phyloP scores from a whole-genome alignment of 1,139 yeast genomes.

The Kodamaea derodonti region DNA sequence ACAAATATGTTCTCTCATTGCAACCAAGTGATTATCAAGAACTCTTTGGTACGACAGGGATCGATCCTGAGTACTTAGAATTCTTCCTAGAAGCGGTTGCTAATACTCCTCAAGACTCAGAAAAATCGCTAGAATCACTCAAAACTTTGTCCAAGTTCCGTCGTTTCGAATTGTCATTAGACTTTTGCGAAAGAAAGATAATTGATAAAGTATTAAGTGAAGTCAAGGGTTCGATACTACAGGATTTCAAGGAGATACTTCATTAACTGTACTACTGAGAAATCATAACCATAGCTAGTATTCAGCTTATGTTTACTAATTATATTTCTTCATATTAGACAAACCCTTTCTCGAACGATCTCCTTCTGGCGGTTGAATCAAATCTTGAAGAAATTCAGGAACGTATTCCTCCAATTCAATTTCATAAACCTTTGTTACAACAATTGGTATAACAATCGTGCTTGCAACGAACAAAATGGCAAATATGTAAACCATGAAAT shows the following conservation, averaged over 20 bases:
- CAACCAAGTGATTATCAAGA: slow-evolving; percentile 23
- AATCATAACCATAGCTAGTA: no score
- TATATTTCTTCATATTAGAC: background rate
- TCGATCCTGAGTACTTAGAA: slow-evolving; percentile 54
- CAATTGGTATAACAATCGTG: slow-evolving; percentile 39
- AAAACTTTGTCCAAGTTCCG: slow-evolving; percentile 19
- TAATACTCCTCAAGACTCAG: slow-evolving; percentile 9
- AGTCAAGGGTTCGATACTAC: slow-evolving; percentile 4
- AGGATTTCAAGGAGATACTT: slow-evolving; percentile 5
- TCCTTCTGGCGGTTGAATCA: slow-evolving; percentile 42
- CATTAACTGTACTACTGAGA: slow-evolving; percentile 1
- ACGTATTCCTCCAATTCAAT: slow-evolving; percentile 35
- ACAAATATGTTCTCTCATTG: slow-evolving; percentile 37
- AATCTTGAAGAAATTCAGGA: slow-evolving; percentile 29
- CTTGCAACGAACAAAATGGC: slow-evolving; percentile 33
- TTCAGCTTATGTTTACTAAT: no score
- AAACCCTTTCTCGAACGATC: slow-evolving; percentile 31
- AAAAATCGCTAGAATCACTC: slow-evolving; percentile 16
- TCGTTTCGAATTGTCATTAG: slow-evolving; percentile 23
- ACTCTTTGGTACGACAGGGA: slow-evolving; percentile 45
- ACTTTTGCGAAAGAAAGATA: slow-evolving; percentile 13
- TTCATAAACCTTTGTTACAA: slow-evolving; percentile 25
- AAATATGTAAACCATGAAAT: slow-evolving; percentile 35
- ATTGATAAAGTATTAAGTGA: slow-evolving; percentile 7
- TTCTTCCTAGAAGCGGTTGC: slow-evolving; percentile 48